Conservation (phyloP, 2,329 filamentous ascomycete species). For the Ophiostoma perfectum region DNA sequence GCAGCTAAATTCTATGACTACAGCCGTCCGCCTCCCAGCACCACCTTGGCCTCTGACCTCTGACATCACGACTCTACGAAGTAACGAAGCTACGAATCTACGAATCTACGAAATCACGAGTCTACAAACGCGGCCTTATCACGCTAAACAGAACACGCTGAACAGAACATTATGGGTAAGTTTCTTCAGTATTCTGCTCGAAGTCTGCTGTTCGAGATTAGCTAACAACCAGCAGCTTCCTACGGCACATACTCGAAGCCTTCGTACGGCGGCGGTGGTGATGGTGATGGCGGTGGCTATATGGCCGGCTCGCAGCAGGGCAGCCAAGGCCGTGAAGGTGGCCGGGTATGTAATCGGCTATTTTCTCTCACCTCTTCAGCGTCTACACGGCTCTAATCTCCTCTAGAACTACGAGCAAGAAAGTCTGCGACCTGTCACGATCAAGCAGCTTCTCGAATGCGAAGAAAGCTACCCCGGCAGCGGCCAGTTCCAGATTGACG, state of each 20-base stretch:
- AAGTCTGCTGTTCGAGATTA: no score
- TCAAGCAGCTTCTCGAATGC: slow-evolving; percentile 88
- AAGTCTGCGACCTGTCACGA: slow-evolving; percentile 84
- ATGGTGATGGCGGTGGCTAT: slow-evolving; percentile 58
- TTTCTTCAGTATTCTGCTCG: no score
- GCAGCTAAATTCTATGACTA: slow-evolving; percentile 11
- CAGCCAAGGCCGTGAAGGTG: slow-evolving; percentile 43
- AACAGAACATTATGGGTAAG: not conserved
- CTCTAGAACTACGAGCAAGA: slow-evolving; percentile 66
- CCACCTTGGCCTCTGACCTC: not conserved
- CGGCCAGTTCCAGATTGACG: slow-evolving; percentile 74
- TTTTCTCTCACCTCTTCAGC: no score
- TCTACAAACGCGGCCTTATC: not conserved
- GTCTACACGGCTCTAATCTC: not conserved
- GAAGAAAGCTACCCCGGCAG: slow-evolving; percentile 65
- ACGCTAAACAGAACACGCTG: no score
- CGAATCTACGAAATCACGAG: not conserved
- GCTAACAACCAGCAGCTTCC: slow-evolving; percentile 36
- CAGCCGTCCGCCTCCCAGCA: not conserved
- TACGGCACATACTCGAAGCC: slow-evolving; percentile 47
- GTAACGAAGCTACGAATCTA: not conserved
- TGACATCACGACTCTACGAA: not conserved
- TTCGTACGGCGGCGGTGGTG: slow-evolving; percentile 51
- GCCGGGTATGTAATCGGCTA: slow-evolving; percentile 16
- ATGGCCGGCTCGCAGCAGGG: slow-evolving; percentile 56